These are phyloP conservation scores for Saturnispora hagleri DNA, from an alignment of 805 yeast species.

Conservation along the genomic window DNA sequence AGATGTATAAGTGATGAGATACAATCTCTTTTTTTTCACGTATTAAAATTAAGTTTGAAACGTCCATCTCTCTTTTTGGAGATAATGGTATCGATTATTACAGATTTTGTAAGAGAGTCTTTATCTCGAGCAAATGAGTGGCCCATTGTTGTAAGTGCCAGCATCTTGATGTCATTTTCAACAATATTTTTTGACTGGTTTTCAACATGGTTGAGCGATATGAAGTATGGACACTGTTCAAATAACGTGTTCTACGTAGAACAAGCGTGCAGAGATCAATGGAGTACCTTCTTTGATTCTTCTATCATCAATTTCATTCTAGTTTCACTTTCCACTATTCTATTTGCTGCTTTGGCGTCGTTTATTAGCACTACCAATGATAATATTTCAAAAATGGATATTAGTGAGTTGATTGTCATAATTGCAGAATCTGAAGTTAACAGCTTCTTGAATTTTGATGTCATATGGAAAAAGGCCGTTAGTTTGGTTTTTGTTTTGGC, in stretches of 20 bases:
- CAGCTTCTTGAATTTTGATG: conserved; percentile 40
- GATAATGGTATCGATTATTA: background rate
- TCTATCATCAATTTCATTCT: conserved; percentile 13
- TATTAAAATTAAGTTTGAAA: background rate
- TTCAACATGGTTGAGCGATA: conserved; percentile 42
- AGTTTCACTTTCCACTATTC: conserved; percentile 29
- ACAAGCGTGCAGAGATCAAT: conserved; percentile 26
- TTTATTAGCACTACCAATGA: conserved; percentile 26
- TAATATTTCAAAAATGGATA: conserved; percentile 48
- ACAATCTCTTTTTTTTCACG: background rate
- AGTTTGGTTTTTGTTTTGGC: conserved; percentile 61
- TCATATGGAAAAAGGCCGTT: conserved; percentile 45
- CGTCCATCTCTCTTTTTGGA: background rate
- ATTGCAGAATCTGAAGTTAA: conserved; percentile 54
- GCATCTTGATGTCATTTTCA: conserved; percentile 39
- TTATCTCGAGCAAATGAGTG: conserved; percentile 28
- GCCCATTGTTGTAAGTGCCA: conserved; percentile 37
- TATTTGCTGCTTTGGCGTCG: conserved; percentile 33
- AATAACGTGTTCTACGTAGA: conserved; percentile 21
- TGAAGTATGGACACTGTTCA: conserved; percentile 44
- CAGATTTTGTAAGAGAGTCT: background rate
- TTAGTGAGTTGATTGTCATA: conserved; percentile 62
- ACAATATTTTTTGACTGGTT: conserved; percentile 42
- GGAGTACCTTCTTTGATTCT: conserved; percentile 15
- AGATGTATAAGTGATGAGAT: background rate